Evolutionary conservation across 148 eudicot species (phyloP).

Genomic region (Dianthus caryophyllus): DNA sequence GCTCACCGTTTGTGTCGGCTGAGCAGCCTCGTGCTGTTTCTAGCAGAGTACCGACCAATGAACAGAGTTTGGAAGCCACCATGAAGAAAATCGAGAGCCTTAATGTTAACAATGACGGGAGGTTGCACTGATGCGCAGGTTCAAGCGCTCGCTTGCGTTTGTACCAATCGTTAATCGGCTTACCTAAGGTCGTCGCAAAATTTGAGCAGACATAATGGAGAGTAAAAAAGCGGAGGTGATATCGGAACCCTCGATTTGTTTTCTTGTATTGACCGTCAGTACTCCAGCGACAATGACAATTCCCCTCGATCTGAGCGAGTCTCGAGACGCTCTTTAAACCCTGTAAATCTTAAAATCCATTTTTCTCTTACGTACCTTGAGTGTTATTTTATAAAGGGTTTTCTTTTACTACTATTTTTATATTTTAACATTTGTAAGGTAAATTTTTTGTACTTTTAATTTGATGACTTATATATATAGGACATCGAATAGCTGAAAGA

Average conservation of each 20-base stretch:
- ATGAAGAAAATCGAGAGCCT: slow-evolving; percentile 78
- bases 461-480: slow-evolving; percentile 10
- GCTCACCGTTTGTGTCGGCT: slow-evolving; percentile 29
- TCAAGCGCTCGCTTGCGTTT: too few relatives aligned
- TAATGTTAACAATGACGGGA: slow-evolving; percentile 51
- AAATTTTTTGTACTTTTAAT: slow-evolving; percentile 2
- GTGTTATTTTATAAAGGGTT: too few relatives aligned
- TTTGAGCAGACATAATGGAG: too few relatives aligned
- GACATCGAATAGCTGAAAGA: slow-evolving; percentile 18
- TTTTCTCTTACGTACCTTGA: slow-evolving; percentile 16
- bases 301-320: too few relatives aligned
- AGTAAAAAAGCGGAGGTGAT: too few relatives aligned
- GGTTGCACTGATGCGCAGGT: slow-evolving; percentile 31
- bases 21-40: slow-evolving; percentile 32
- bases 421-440: background rate
- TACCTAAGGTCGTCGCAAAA: too few relatives aligned
- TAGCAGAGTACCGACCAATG: slow-evolving; percentile 26
- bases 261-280: too few relatives aligned
- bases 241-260: too few relatives aligned
- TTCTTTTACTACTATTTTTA: background rate
- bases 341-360: slow-evolving; percentile 23
- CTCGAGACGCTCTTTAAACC: slow-evolving; percentile 8
- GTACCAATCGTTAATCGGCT: too few relatives aligned
- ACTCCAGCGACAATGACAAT: too few relatives aligned
- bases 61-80: slow-evolving; percentile 40